These are phyloP conservation scores for Ustilago xerochloae DNA, from an alignment of 1,284 basidiomycete genomes.

Conservation along the genomic window DNA sequence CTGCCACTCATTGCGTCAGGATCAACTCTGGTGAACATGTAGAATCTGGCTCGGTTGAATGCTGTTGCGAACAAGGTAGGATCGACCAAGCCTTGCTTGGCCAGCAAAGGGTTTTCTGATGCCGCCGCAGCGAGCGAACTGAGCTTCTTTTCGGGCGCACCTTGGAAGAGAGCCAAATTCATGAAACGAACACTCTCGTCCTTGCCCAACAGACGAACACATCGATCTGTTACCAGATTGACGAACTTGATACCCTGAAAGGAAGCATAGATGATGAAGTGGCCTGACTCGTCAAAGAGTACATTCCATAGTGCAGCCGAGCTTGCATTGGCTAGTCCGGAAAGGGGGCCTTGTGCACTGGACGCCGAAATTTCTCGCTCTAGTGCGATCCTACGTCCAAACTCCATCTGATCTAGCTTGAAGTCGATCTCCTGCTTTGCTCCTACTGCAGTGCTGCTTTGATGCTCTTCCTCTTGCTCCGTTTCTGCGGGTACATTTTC, in stretches of 20 bases:
- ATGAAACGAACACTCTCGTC: constrained; percentile 93
- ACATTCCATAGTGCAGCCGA: constrained; percentile 71
- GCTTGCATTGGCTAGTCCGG: constrained; percentile 67
- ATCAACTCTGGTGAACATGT: constrained; percentile 92
- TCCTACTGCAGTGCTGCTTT: background rate
- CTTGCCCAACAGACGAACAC: constrained; percentile 88
- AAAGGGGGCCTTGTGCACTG: constrained; percentile 69
- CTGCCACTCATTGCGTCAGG: constrained; percentile 68
- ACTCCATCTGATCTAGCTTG: constrained; percentile 98
- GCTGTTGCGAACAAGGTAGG: constrained; percentile 94
- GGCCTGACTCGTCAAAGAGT: constrained; percentile 96
- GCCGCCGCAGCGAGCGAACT: constrained; percentile 87
- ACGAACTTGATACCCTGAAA: constrained; percentile 96
- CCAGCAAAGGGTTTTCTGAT: constrained; percentile 91
- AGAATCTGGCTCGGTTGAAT: constrained; percentile 93
- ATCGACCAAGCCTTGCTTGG: constrained; percentile 76
- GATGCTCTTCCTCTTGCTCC: background rate
- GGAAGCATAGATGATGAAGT: constrained; percentile 91
- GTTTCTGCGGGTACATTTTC: background rate
- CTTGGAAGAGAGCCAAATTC: constrained; percentile 90
- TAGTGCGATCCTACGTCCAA: constrained; percentile 90
- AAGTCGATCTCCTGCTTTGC: constrained; percentile 71
- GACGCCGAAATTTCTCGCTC: constrained; percentile 90
- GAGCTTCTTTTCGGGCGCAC: constrained; percentile 84
- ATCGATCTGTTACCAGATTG: constrained; percentile 91